Percentiles rank a stretch among this genome's conserved stretches.
phyloP scores from a whole-genome alignment of 2,329 filamentous ascomycete genomes.

The Rutstroemia sp. region DNA sequence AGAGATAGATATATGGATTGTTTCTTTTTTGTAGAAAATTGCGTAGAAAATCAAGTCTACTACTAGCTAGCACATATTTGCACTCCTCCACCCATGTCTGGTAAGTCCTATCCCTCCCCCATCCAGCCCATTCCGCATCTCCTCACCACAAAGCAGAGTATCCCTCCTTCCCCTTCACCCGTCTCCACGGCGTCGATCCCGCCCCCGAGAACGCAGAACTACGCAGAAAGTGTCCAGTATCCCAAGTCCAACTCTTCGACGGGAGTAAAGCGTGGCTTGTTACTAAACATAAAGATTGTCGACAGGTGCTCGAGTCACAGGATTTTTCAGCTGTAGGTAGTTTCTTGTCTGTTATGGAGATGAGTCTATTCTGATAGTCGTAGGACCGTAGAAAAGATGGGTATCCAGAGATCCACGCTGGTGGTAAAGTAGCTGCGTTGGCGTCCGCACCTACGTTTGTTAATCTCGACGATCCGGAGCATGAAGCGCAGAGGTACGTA shows the following conservation, averaged over 20 bases:
- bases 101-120: too few species aligned
- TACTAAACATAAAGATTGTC: conserved; percentile 41
- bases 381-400: conserved; percentile 36
- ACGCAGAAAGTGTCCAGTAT: conserved; percentile 37
- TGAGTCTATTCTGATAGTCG: background rate
- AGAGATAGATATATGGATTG: too few species aligned
- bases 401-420: conserved; percentile 40
- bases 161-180: conserved; percentile 33
- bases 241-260: conserved; percentile 39
- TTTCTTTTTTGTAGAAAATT: too few species aligned
- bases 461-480: conserved; percentile 42
- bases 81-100: too few species aligned
- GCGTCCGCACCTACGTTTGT: conserved; percentile 41
- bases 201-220: conserved; percentile 38
- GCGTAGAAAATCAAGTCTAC: too few species aligned
- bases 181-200: conserved; percentile 34
- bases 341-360: background rate
- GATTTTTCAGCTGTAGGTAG: conserved; percentile 35
- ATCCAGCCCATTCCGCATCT: too few species aligned
- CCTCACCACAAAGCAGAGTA: too few species aligned
- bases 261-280: conserved; percentile 40
- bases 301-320: conserved; percentile 36
- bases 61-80: too few species aligned
- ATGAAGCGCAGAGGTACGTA: conserved; percentile 36
- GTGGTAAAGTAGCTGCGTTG: conserved; percentile 41